Evolutionary conservation across 192 early-diverging fungal genomes (phyloP), one percentile per base, ranked within the genome.

Genomic region (Helicostylum pulchrum): DNA sequence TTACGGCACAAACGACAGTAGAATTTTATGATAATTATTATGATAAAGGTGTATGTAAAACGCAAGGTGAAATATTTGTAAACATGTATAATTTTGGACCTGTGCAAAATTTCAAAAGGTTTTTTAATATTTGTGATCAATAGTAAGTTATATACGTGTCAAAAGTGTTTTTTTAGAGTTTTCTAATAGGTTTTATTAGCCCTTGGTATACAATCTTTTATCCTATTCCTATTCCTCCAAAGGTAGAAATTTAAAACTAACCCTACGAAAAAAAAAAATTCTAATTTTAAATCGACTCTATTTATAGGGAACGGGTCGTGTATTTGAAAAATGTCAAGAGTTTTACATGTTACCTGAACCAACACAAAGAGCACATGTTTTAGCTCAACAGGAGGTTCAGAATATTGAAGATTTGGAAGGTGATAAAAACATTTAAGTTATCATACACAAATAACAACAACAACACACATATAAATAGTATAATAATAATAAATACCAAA

Each of bases 1-100:
- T 83, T 30, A 83, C 81, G 11, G 79, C 77, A 14, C 83, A 85
- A 46, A 85, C 83, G n/a, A 85, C 83, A 14, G 71, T 85, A n/a
- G 83, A 85, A 32, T 82, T 83, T 50, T 83, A 83, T 73, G 81
- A 85, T 42, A 85, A 85, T 53, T 43, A 73, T 15, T 83, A 83
- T 23, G 81, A 80, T 46, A 83, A 70, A 67, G 68, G 67, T 30
- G 39, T 79, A 21, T 70, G 74, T 44, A 80, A 77, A 66, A 68
- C 53, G 51, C 71, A 79, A 54, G 81, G 81, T 23, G 83, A 85
- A 61, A 59, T 67, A 19, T 78, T 70, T 56, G 57, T 73, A 8
- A 78, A 76, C 42, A 71, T 72, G 62, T 84, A 80, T 62, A 62
- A 80, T 48, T 74, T 80, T 55, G 83, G 83, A 1, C 15, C 65